A percentile compares a stretch with the other conserved stretches of the same genome.
Conservation (phyloP, 129 eudicot species). For the Flaveria brownii region DNA sequence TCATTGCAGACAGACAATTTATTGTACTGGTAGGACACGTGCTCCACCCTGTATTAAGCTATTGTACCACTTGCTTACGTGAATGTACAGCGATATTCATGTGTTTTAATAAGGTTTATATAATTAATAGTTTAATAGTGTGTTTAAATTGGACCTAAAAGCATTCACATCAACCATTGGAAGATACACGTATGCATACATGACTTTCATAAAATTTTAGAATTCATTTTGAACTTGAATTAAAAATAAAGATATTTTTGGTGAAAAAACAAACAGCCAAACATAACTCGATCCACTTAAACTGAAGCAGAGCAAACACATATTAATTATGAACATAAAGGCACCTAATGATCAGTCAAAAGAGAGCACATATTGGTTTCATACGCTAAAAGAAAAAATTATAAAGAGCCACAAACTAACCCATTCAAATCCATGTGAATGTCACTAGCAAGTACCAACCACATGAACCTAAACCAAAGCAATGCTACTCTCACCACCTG, state of each 20-base stretch:
- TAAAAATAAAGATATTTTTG: neutral
- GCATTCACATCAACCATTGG: too few relatives aligned
- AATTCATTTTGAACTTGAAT: neutral
- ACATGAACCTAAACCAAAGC: slow-evolving; percentile 45
- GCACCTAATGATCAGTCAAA: slow-evolving; percentile 28
- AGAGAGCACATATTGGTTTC: slow-evolving; percentile 27
- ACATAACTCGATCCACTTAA: neutral
- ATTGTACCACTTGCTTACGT: too few relatives aligned
- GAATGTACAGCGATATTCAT: too few relatives aligned
- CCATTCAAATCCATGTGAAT: slow-evolving; percentile 27
- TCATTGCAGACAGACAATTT: too few relatives aligned
- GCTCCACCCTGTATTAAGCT: too few relatives aligned
- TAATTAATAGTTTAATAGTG: too few relatives aligned
- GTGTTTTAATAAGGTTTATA: too few relatives aligned
- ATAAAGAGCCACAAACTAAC: slow-evolving; percentile 8
- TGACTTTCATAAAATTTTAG: too few relatives aligned
- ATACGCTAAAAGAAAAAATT: slow-evolving; percentile 8
- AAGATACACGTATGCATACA: too few relatives aligned
- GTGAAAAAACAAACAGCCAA: slow-evolving; percentile 5
- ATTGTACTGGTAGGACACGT: too few relatives aligned
- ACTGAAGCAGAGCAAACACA: slow-evolving; percentile 17
- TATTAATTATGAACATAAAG: slow-evolving; percentile 36
- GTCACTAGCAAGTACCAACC: slow-evolving; percentile 25
- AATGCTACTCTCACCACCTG: slow-evolving; percentile 99
- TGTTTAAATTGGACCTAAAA: too few relatives aligned